Percentiles rank a stretch among this genome's conserved stretches.
phyloP scores from a whole-genome alignment of 2,329 filamentous ascomycete genomes.

The Rachicladosporium sp. region DNA sequence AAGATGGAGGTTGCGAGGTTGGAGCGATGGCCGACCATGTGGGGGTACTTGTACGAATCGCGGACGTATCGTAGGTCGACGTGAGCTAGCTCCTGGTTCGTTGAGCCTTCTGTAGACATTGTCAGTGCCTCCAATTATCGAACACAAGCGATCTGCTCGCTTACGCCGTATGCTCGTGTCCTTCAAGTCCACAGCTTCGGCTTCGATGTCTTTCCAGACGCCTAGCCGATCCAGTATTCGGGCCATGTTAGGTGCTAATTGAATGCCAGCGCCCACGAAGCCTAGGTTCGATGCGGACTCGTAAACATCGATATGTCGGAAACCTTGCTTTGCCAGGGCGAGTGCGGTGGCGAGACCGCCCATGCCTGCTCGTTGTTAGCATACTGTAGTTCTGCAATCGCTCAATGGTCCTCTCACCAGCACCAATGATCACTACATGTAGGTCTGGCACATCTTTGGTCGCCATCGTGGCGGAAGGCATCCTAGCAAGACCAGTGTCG shows the following conservation, averaged over 20 bases:
- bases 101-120: slow-evolving; percentile 45
- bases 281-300: slow-evolving; percentile 62
- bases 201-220: slow-evolving; percentile 58
- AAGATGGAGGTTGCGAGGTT: slow-evolving; percentile 59
- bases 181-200: slow-evolving; percentile 57
- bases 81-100: slow-evolving; percentile 56
- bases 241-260: slow-evolving; percentile 72
- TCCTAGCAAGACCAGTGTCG: no score
- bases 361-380: slow-evolving; percentile 46
- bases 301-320: slow-evolving; percentile 60
- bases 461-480: slow-evolving; percentile 14
- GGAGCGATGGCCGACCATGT: slow-evolving; percentile 68
- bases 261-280: slow-evolving; percentile 76
- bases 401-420: slow-evolving; percentile 13
- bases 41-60: slow-evolving; percentile 58
- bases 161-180: slow-evolving; percentile 60
- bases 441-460: slow-evolving; percentile 20
- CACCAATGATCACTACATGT: slow-evolving; percentile 24
- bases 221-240: slow-evolving; percentile 61
- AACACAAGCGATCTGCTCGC: slow-evolving; percentile 9
- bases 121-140: background rate
- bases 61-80: slow-evolving; percentile 58
- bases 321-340: slow-evolving; percentile 63
- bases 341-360: slow-evolving; percentile 62
- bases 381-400: no score